phyloP scores from a whole-genome alignment of 2,329 filamentous ascomycete genomes.

The Pseudogymnoascus sp. region DNA sequence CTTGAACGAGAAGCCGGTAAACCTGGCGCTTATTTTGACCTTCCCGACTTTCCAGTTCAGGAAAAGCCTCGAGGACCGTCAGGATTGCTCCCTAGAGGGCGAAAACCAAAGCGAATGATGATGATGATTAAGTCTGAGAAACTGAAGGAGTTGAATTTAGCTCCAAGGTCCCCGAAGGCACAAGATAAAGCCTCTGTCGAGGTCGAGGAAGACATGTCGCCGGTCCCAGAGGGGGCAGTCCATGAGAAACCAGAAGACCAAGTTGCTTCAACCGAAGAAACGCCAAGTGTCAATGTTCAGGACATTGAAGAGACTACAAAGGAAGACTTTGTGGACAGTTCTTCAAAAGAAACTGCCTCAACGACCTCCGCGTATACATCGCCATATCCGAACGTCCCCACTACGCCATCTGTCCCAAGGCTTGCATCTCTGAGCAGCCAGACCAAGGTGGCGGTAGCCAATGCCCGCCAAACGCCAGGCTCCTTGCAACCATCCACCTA shows the following conservation, averaged over 20 bases:
- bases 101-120: constrained; percentile 9
- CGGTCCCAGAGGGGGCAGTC: constrained; percentile 2
- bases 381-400: neutral
- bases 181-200: constrained; percentile 13
- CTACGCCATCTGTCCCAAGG: neutral
- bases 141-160: constrained; percentile 13
- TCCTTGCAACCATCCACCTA: neutral
- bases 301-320: neutral
- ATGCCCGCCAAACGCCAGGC: neutral
- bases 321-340: neutral
- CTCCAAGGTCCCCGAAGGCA: constrained; percentile 7
- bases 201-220: constrained; percentile 8
- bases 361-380: neutral
- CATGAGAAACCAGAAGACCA: neutral
- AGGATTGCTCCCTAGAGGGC: neutral
- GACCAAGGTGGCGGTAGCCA: neutral
- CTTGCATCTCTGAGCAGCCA: neutral
- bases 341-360: neutral
- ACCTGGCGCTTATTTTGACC: constrained; percentile 16
- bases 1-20: constrained; percentile 15
- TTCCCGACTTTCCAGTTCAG: constrained; percentile 9
- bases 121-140: constrained; percentile 15
- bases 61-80: neutral
- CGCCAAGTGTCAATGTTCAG: neutral
- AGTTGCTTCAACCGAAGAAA: neutral